Base-by-base conservation (phyloP, 345 rosid genomes). In the Populus tremula region DNA sequence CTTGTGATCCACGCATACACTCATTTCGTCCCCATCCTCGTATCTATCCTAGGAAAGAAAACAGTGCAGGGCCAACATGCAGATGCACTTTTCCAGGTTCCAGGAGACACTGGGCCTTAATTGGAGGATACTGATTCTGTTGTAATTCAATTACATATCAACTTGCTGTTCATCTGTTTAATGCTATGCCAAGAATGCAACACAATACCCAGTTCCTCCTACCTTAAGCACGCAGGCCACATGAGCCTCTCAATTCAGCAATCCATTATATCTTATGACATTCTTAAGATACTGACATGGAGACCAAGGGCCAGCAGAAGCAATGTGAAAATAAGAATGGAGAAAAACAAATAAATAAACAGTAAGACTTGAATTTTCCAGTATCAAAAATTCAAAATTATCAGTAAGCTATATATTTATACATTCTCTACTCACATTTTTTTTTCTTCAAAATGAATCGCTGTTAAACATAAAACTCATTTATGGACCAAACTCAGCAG, bases 361-460 rank as follows among this genome's bases (percentile, higher is more conserved):
- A 72, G 29, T 7, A 2, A 8, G 61, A 10, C 25, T 20, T 27
- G 21, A 31, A 43, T 75, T 75, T 75, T 67, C 77, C 63, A 65
- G 70, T 7, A 33, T 33, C 64, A 49, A 66, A 66, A 65, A 47
- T 65, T 33, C 64, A 66, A 66, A 66, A 65, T 49, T 65, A 75
- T 45, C 62, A 31, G 78, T 33, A 43, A 21, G 35, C 33, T 49
- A 75, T 12, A 66, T 63, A 45, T 75, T 45, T 59, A 66, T 31
- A 65, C 71, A 66, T 49, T 61, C 49, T 75, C 62, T 33, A 64
- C 61, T 50, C 62, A 2, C 77, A 63, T 75, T 47, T 65, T 45
- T 45, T 65, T 3, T 65, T 39, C 78, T 29, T 47, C 49, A 33
- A 65, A 75, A 74, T 65, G 49, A 43, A 33, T 65, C 47, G 9